A percentile compares a stretch with the other conserved stretches of the same genome.
Evolutionary conservation across 306 rosid species (phyloP).

Genomic region (Cicer pinnatifidum): DNA sequence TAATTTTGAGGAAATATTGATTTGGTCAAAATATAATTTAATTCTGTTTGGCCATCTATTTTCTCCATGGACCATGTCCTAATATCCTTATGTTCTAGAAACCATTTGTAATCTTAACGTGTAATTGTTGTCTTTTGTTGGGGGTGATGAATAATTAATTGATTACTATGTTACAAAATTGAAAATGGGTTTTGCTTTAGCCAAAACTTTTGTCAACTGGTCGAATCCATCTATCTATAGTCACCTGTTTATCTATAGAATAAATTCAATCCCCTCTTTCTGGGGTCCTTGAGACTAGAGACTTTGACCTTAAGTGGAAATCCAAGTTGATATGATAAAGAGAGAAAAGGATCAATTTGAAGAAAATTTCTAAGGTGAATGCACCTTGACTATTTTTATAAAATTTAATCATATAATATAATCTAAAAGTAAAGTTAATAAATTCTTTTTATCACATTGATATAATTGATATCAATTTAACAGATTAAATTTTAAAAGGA

Average conservation of each 20-base stretch:
- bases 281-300: conserved; percentile 1
- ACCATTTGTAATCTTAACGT: conserved; percentile 16
- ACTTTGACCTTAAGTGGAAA: conserved; percentile 15
- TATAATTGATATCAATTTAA: no score
- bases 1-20: no score
- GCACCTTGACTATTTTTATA: no score
- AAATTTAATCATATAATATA: no score
- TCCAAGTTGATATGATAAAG: conserved; percentile 3
- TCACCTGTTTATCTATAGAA: neutral
- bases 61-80: neutral
- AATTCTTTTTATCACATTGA: no score
- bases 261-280: neutral
- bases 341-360: conserved; percentile 26
- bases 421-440: no score
- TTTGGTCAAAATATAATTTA: neutral
- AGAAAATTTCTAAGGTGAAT: neutral
- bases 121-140: conserved; percentile 35
- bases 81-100: neutral
- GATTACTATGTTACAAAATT: neutral
- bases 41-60: conserved; percentile 4
- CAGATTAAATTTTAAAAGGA: no score
- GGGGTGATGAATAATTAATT: neutral
- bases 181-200: conserved; percentile 29
- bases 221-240: neutral
- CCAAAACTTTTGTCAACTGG: neutral